A percentile compares a stretch with the other conserved stretches of the same genome.
Conservation (phyloP, 441 rosid genomes). For the Gossypium laxum region DNA sequence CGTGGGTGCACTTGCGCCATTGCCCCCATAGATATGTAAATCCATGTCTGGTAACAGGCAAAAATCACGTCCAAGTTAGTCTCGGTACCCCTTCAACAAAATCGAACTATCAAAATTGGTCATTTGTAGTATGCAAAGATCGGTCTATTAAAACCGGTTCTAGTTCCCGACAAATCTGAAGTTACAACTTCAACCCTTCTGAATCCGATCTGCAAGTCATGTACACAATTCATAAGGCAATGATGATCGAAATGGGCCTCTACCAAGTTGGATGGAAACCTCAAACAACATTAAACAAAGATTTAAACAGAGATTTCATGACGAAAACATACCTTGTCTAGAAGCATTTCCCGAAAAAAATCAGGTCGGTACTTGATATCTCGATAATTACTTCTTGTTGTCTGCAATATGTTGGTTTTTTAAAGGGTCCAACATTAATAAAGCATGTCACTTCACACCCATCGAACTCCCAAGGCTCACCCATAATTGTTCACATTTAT, state of each 20-base stretch:
- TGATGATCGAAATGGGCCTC: not conserved
- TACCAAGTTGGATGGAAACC: not conserved
- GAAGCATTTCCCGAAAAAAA: constrained; percentile 61
- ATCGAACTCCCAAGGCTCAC: not conserved
- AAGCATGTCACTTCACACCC: not conserved
- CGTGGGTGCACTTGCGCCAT: not conserved
- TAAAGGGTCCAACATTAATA: not conserved
- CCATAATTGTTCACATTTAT: not conserved
- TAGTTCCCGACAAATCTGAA: constrained; percentile 49
- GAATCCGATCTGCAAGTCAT: constrained; percentile 63
- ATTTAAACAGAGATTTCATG: not conserved
- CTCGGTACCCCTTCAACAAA: not conserved
- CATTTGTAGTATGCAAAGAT: constrained; percentile 69
- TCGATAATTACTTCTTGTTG: constrained; percentile 43
- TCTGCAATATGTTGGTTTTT: constrained; percentile 32
- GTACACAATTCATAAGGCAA: not conserved
- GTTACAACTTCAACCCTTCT: constrained; percentile 65
- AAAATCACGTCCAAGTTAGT: not conserved
- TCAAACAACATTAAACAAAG: not conserved
- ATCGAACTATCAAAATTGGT: not conserved
- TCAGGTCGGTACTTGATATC: constrained; percentile 42
- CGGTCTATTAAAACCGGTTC: constrained; percentile 69
- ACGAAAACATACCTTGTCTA: constrained; percentile 57
- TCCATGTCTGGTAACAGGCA: not conserved
- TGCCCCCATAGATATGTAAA: not conserved